A percentile compares a stretch with the other conserved stretches of the same genome.
Conservation (phyloP, 2,329 filamentous ascomycete species). For the Penicillium sp. region DNA sequence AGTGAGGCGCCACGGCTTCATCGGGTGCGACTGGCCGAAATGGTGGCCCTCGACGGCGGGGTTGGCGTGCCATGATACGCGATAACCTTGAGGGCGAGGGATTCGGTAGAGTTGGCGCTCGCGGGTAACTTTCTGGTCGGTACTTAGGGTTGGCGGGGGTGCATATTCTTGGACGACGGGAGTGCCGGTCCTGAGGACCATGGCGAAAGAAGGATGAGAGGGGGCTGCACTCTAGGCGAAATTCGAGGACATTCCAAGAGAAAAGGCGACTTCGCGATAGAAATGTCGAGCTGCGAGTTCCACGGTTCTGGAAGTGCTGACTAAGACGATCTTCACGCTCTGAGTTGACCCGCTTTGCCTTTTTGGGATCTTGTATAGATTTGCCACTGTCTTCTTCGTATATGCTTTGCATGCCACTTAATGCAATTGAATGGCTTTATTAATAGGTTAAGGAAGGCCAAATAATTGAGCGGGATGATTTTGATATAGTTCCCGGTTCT, state of each 20-base stretch:
- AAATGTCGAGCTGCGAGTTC: slow-evolving; percentile 1
- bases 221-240: not conserved
- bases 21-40: slow-evolving; percentile 93
- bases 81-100: slow-evolving; percentile 75
- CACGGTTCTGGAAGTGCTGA: slow-evolving; percentile 13
- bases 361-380: not conserved
- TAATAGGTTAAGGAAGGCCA: too few relatives aligned
- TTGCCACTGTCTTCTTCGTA: not conserved
- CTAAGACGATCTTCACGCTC: slow-evolving; percentile 12
- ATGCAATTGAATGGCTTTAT: too few relatives aligned
- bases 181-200: slow-evolving; percentile 38
- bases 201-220: slow-evolving; percentile 1
- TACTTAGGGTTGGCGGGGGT: slow-evolving; percentile 45
- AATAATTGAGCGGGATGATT: too few relatives aligned
- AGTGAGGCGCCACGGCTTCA: slow-evolving; percentile 98
- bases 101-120: slow-evolving; percentile 63
- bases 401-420: too few relatives aligned
- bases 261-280: slow-evolving; percentile 9
- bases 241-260: slow-evolving; percentile 10
- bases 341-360: not conserved
- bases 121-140: slow-evolving; percentile 50
- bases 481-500: too few relatives aligned
- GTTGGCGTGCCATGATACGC: slow-evolving; percentile 92
- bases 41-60: slow-evolving; percentile 93
- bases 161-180: slow-evolving; percentile 50